Evolutionary conservation across 2,329 filamentous ascomycete species (phyloP).

Genomic region (Claviceps arundinis): DNA sequence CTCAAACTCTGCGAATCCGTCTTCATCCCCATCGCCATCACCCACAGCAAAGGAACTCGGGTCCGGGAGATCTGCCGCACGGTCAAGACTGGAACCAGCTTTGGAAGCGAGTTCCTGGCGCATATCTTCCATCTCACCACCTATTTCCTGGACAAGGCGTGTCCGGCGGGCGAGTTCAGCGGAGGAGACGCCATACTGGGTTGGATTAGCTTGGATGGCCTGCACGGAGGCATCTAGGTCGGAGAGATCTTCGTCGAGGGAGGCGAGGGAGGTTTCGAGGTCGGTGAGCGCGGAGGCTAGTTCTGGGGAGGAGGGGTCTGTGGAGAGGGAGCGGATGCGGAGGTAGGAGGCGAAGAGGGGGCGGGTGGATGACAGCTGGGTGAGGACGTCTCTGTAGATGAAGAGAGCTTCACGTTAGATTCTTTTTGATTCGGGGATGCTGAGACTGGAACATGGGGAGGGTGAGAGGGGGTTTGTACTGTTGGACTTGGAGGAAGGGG

Average conservation of each 20-base stretch:
- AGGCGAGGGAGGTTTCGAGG: conserved; percentile 49
- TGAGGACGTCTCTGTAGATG: conserved; percentile 57
- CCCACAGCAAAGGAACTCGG: conserved; percentile 45
- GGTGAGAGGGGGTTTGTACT: conserved; percentile 31
- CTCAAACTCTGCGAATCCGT: conserved; percentile 71
- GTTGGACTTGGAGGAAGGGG: conserved; percentile 60
- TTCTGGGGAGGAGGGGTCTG: conserved; percentile 62
- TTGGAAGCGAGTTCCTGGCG: conserved; percentile 51
- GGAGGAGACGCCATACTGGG: conserved; percentile 72
- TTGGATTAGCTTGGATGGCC: conserved; percentile 77
- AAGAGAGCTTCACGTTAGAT: neutral
- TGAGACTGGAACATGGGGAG: neutral
- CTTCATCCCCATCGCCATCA: conserved; percentile 34
- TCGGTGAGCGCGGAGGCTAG: conserved; percentile 65
- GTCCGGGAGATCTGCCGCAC: conserved; percentile 32
- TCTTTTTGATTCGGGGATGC: neutral
- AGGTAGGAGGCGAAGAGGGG: conserved; percentile 90
- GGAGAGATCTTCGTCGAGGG: conserved; percentile 69
- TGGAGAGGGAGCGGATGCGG: conserved; percentile 79
- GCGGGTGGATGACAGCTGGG: conserved; percentile 66
- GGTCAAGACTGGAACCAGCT: conserved; percentile 13
- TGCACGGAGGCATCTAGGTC: conserved; percentile 80
- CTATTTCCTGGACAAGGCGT: conserved; percentile 77
- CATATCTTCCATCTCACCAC: conserved; percentile 81
- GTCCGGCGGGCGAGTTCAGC: conserved; percentile 72